Evolutionary conservation across 352 stramenopile species (phyloP), one percentile per base, ranked within the genome.

Genomic region (Globisporangium okanoganense): DNA sequence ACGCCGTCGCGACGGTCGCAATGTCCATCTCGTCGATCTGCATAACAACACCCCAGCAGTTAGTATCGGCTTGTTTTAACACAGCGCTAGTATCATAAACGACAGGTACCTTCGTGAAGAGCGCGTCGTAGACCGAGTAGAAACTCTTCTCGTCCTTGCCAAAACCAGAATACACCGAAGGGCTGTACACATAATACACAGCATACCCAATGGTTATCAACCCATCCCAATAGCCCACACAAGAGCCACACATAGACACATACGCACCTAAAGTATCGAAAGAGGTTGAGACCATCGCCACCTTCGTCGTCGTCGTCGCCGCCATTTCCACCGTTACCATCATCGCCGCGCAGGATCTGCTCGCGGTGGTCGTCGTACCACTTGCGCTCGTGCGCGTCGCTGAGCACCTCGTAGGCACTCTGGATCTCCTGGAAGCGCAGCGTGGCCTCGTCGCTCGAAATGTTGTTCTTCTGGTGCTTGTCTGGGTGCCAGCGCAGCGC

Each of bases 281-380:
- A 92, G 40, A 95, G 56, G 31, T 95, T 83, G 29, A 93, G 58
- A 5, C 81, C 78, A 48, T 88, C 73, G 43, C 77, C 71, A 14
- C 18, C 27, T 4, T 54, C 64, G 12, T 60, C 72, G 3, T 73
- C 74, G 16, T 65, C 70, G n/a, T 44, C 66, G 12, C 61, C 72
- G 1, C 70, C n/a, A n/a, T n/a, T n/a, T n/a, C n/a, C 69, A 29
- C 64, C 70, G 2, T 67, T 61, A 53, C 65, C 73, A 41, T 81
- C 82, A 55, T 77, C 84, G 24, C 81, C 77, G n/a, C 83, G 82
- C 38, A 94, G 69, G 71, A 95, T 90, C 66, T 94, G 84, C 43
- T 95, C 86, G 47, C 86, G 80, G 58, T 95, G 86, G 29, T 95
- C 82, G 66, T 95, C 86, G 71, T 95, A 95, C 86, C 86, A 95